Evolutionary conservation across 1,284 basidiomycete genomes (phyloP), one percentile per base, ranked within the genome.

Genomic region (Hemileia vastatrix): DNA sequence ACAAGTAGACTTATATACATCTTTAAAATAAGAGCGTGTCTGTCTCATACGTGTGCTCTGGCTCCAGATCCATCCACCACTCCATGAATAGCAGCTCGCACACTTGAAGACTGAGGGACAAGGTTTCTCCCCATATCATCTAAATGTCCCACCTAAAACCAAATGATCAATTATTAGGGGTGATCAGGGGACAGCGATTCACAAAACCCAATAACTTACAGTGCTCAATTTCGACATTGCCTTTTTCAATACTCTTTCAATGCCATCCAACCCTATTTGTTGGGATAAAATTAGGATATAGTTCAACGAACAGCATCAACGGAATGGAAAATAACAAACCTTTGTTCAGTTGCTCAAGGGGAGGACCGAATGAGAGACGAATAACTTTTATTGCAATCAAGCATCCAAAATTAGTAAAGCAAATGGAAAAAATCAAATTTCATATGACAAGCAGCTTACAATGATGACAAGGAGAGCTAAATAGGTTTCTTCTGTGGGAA

Each of bases 391-490:
- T 36, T 4, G 18, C 1, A 15, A 15, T 21, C 4, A 4, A 53
- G 11, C 4, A 4, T 32, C 21, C 24, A 45, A 13, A n/a, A 3
- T 9, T n/a, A 21, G n/a, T 19, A 27, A 33, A 27, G n/a, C 6
- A 23, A 64, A 36, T 32, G 11, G 27, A 31, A 24, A 13, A 36
- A 65, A 51, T 27, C 11, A 18, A 24, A 18, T 31, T 23, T 87
- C 63, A 92, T 77, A 23, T 90, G 83, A 27, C 23, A 51, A 9
- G 4, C 6, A 11, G 31, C 55, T 92, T 84, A 70, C 87, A 94
- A 74, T 88, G 85, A 77, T 91, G 88, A 78, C 90, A 93, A 15
- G 92, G 90, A 4, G 88, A 92, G 72, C 87, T 84, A 79, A 94
- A 88, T 62, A 96, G 80, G 77, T 95, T 78, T 47, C 80, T 80